Base-by-base conservation (phyloP, 2,329 filamentous ascomycete genomes). In the Chaetomium strumarium region DNA sequence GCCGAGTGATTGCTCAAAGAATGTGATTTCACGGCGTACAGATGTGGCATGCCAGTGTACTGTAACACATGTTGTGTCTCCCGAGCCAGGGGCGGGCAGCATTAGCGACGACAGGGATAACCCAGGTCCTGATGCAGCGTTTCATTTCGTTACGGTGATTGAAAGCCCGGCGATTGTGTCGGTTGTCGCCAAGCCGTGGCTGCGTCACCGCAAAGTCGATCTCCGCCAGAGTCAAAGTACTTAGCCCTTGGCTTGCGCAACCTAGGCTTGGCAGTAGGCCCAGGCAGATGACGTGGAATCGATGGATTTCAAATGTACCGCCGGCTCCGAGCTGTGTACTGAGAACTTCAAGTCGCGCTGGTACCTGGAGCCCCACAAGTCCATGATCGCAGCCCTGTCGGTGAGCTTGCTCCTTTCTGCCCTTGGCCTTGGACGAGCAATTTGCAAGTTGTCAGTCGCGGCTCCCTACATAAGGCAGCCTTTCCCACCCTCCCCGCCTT, bases 141-240 rank as follows among this genome's bases (percentile, higher is more conserved):
- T 63, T 62, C 60, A 62, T 61, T 63, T 58, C 53, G 45, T 51
- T 47, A 53, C 38, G 46, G 48, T 51, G 55, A 60, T 58, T 55
- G 54, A 53, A 55, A 59, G 46, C 56, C 54, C 52, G 58, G 55
- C 49, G 55, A 59, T 34, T 47, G 11, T 13, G 49, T 55, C 52
- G 49, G 51, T 49, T 52, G 46, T 45, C 49, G 60, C 60, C 60
- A 61, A 63, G 61, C 34, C 10, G 17, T 55, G 52, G 53, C 61
- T 63, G 60, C 61, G 61, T 63, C 60, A 63, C 61, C 61, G 61
- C 61, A 63, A 62, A 50, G 42, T 34, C 39, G 49, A 14, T 49
- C 44, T n/a, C 46, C 36, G 31, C 29, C 16, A 29, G 12, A 38
- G 49, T 55, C 41, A 12, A 41, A 31, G 49, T 59, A 62, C 61